Conservation (phyloP, 306 rosid genomes). For the Quercus glauca region DNA sequence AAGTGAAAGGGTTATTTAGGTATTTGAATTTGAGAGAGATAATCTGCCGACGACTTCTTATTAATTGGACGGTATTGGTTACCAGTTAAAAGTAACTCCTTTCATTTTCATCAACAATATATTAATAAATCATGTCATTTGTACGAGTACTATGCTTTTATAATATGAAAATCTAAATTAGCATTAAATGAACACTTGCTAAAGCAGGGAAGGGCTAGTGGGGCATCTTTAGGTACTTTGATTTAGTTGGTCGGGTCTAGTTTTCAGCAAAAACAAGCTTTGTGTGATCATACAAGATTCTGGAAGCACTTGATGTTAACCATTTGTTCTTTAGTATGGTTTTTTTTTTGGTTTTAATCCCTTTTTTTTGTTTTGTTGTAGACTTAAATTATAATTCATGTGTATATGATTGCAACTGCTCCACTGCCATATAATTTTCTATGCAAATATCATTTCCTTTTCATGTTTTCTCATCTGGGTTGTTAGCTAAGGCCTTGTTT, state of each 20-base stretch:
- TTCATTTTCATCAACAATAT: conserved; percentile 25
- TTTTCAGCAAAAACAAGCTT: conserved; percentile 41
- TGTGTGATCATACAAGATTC: conserved; percentile 64
- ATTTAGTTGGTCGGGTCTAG: conserved; percentile 43
- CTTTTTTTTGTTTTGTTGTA: conserved; percentile 27
- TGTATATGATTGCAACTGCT: conserved; percentile 59
- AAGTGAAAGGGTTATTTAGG: conserved; percentile 12
- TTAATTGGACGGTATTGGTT: conserved; percentile 28
- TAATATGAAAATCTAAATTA: conserved; percentile 16
- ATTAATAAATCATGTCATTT: conserved; percentile 9
- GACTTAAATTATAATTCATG: conserved; percentile 41
- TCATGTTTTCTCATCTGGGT: conserved; percentile 24
- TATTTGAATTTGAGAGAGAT: background rate
- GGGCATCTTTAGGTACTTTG: conserved; percentile 52
- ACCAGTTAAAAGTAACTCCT: conserved; percentile 33
- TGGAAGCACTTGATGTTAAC: conserved; percentile 52
- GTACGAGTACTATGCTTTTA: conserved; percentile 1
- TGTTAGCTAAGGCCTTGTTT: conserved; percentile 38
- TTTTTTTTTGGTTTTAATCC: background rate
- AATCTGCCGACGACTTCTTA: conserved; percentile 40
- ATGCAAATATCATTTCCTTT: conserved; percentile 30
- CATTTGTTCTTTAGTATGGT: conserved; percentile 19
- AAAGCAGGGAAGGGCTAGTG: conserved; percentile 40
- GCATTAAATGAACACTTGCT: conserved; percentile 47
- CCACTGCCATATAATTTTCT: conserved; percentile 44